Percentiles rank a stretch among this genome's conserved stretches.
Conservation (phyloP, 208 protist species). For the Naegleria lovaniensis region DNA sequence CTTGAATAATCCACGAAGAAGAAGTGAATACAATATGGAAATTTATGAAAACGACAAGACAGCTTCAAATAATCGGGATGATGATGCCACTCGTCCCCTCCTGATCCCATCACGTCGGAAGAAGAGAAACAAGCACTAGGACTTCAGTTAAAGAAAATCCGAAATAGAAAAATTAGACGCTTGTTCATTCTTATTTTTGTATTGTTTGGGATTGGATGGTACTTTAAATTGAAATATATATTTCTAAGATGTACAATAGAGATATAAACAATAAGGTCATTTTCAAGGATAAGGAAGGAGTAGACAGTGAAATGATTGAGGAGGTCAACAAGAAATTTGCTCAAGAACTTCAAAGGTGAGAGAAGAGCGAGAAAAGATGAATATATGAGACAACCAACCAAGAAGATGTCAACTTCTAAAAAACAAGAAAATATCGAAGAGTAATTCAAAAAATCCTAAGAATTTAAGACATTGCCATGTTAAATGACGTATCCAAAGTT, state of each 20-base stretch:
- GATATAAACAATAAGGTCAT: not conserved
- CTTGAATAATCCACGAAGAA: not conserved
- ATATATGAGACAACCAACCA: not conserved
- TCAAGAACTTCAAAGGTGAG: not conserved
- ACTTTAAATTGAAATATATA: not conserved
- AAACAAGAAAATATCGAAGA: no score
- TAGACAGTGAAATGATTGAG: not conserved
- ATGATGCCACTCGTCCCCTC: not conserved
- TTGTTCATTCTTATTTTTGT: not conserved
- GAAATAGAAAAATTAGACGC: not conserved
- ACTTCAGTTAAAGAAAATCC: not conserved
- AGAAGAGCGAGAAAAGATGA: not conserved
- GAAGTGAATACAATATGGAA: not conserved
- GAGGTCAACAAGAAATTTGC: not conserved
- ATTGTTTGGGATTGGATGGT: not conserved
- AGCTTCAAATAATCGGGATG: not conserved
- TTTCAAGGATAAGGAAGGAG: not conserved
- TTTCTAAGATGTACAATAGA: not conserved
- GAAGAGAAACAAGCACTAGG: not conserved
- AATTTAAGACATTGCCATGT: no score
- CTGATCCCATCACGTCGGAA: not conserved
- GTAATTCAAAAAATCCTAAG: no score
- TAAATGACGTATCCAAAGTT: no score
- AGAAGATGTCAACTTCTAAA: not conserved
- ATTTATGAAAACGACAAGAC: not conserved